Conservation (phyloP, 73 alveolate genomes). For the Paramecium pentaurelia region DNA sequence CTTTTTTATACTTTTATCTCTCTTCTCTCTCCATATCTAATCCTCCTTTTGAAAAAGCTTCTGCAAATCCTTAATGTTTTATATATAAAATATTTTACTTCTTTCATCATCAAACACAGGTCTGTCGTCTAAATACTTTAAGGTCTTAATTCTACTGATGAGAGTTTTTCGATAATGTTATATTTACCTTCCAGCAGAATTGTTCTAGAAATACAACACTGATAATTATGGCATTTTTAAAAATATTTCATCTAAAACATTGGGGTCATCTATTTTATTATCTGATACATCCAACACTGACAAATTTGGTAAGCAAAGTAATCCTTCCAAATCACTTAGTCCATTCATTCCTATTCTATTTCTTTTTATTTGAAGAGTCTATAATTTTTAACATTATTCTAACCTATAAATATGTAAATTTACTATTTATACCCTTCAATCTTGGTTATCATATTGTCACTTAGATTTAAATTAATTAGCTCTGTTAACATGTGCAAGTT, state of each 20-base stretch:
- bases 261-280: conserved; percentile 82
- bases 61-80: conserved; percentile 76
- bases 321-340: conserved; percentile 76
- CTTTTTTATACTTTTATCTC: conserved; percentile 86
- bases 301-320: conserved; percentile 80
- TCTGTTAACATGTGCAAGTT: conserved; percentile 76
- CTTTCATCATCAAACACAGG: conserved; percentile 92
- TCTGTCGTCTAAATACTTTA: conserved; percentile 90
- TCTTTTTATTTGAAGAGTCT: conserved; percentile 83
- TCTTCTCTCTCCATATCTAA: conserved; percentile 93
- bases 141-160: conserved; percentile 80
- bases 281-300: conserved; percentile 93
- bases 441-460: conserved; percentile 86
- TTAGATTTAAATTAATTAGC: conserved; percentile 79
- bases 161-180: conserved; percentile 89
- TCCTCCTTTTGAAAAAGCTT: conserved; percentile 97
- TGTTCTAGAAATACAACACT: conserved; percentile 92
- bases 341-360: conserved; percentile 90
- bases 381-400: conserved; percentile 54
- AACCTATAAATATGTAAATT: neutral
- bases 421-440: conserved; percentile 68
- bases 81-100: neutral
- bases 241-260: conserved; percentile 68
- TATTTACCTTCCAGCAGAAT: conserved; percentile 88
- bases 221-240: conserved; percentile 87